These are phyloP conservation scores for Crithidia sp. DNA, from an alignment of 208 protist species.

Conservation along the genomic window DNA sequence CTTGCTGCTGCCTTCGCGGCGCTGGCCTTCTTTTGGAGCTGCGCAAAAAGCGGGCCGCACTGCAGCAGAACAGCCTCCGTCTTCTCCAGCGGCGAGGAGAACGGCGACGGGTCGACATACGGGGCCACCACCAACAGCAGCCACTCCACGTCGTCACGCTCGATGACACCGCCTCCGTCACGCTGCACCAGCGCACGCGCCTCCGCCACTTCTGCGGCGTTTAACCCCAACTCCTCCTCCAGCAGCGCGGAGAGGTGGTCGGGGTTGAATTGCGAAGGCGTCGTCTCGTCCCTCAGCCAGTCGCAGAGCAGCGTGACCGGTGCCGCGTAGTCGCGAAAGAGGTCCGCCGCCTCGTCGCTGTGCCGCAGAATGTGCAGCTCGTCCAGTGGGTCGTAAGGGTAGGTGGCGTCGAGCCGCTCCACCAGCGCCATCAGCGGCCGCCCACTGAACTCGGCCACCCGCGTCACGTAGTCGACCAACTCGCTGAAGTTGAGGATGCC, in stretches of 20 bases:
- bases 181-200: constrained; percentile 11
- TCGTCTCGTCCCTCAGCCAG: constrained; percentile 51
- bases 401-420: constrained; percentile 72
- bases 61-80: constrained; percentile 45
- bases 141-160: constrained; percentile 55
- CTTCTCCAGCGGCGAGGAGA: constrained; percentile 59
- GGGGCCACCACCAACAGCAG: constrained; percentile 54
- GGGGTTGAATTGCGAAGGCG: constrained; percentile 37
- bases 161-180: too few species aligned
- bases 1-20: not conserved
- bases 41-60: constrained; percentile 33
- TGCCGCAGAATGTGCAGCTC: constrained; percentile 44
- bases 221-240: constrained; percentile 42
- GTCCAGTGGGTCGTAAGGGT: constrained; percentile 61
- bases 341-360: constrained; percentile 43
- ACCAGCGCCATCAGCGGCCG: constrained; percentile 60
- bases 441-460: constrained; percentile 75
- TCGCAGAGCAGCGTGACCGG: constrained; percentile 44
- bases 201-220: constrained; percentile 46
- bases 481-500: constrained; percentile 70
- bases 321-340: constrained; percentile 44
- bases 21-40: not conserved
- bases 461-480: constrained; percentile 79
- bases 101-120: constrained; percentile 78
- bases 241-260: constrained; percentile 50